These are phyloP conservation scores for Mimosa bimucronata DNA, from an alignment of 306 rosid genomes.

Conservation along the genomic window DNA sequence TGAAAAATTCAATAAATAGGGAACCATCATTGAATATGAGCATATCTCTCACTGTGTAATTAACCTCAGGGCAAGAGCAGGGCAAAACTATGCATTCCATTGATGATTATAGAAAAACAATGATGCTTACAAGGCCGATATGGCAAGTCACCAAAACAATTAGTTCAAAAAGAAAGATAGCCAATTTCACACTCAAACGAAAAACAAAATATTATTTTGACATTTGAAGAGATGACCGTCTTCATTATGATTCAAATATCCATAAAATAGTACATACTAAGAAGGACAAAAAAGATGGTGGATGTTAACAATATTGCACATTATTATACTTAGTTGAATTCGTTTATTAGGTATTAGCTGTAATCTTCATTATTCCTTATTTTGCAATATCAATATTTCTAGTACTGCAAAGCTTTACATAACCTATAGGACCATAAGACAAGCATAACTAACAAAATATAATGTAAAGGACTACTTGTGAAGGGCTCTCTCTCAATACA, in stretches of 20 bases:
- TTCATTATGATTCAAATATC: constrained; percentile 8
- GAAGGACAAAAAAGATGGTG: constrained; percentile 4
- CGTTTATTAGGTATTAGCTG: background rate
- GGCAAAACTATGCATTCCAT: background rate
- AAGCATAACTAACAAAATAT: background rate
- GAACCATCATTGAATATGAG: background rate
- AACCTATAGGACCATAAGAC: background rate
- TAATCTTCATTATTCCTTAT: background rate
- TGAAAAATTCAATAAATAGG: background rate
- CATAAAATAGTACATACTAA: background rate
- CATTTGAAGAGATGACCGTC: constrained; percentile 14
- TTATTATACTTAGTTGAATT: background rate
- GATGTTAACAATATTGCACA: background rate
- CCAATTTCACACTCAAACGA: background rate
- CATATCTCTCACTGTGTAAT: background rate
- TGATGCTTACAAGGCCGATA: background rate
- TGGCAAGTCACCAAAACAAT: background rate
- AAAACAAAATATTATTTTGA: background rate
- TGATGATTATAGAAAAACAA: background rate
- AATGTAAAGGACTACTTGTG: background rate
- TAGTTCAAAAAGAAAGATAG: background rate
- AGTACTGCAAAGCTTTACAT: background rate
- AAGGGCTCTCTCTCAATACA: background rate
- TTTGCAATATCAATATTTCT: background rate
- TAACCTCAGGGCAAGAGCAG: background rate